Base-by-base conservation (phyloP, 441 rosid species). In the Erodium chrysanthum region DNA sequence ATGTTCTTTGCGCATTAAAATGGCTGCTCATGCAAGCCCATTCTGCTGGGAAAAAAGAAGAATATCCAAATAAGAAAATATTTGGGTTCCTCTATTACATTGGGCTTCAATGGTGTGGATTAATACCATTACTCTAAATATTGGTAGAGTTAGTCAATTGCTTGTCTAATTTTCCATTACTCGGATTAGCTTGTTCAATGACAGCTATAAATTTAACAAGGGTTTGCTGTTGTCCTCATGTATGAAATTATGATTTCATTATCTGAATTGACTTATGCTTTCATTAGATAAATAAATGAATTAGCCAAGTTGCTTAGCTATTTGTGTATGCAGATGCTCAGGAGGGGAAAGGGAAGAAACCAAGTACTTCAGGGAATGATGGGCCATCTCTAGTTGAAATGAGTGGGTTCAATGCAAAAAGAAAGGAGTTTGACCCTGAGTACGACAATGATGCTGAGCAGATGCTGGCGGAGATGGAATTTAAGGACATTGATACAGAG, bases 381-480 rank as follows among this genome's bases (percentile, higher is more conserved):
- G 87, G 86, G 33, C 81, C 82, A 18, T 75, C 97, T 70, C 79
- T 91, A 79, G 73, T 89, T 71, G 96, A 89, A 66, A 20, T 74
- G 71, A 88, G 98, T 44, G 90, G 89, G 70, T 91, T 83, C 78
- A 93, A 89, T 70, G 70, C 83, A 58, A 93, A 89, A 80, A 81
- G 96, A 77, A 84, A 80, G 72, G 97, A 93, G 67, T 93, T 93
- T 71, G 98, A 93, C 74, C 85, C 91, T 17, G 98, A 91, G 70
- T 93, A 91, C 29, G 98, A 91, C 70, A 91, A 93, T 65, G 98
- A 91, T 69, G 95, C 97, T 37, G 98, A 93, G 84, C 91, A 85
- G 70, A 80, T 91, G 72, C 84, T 91, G 69, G 96, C 98, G 66
- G 98, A 93, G 77, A 93, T 93, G 98, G 97, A 93, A 76, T 89